These are phyloP conservation scores for Dendrobium nobile DNA, from an alignment of 106 monocot genomes.

Conservation along the genomic window DNA sequence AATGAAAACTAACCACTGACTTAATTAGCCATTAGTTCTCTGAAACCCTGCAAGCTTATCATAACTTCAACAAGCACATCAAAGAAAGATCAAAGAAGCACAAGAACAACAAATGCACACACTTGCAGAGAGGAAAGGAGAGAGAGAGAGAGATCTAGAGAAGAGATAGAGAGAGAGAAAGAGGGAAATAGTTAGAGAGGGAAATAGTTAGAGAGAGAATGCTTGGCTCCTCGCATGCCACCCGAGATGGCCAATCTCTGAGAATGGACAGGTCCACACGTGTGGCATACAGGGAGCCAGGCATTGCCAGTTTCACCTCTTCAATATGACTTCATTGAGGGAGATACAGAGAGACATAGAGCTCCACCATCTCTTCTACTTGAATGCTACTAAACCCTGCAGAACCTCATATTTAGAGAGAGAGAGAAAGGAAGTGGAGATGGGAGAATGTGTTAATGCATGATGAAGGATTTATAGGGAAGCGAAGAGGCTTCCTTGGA, in stretches of 20 bases:
- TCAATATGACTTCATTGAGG: not conserved
- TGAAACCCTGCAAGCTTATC: too few species aligned
- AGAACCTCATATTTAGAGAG: not conserved
- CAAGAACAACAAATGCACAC: too few species aligned
- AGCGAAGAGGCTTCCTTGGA: not conserved
- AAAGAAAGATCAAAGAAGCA: too few species aligned
- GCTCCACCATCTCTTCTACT: too few species aligned
- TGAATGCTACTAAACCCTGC: too few species aligned
- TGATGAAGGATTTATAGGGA: not conserved
- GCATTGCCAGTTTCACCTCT: conserved; percentile 2
- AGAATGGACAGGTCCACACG: not conserved
- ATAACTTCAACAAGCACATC: too few species aligned
- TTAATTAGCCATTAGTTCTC: too few species aligned
- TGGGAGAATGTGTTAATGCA: not conserved
- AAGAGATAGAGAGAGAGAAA: too few species aligned
- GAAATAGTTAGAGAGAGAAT: not conserved
- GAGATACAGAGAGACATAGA: conserved; percentile 1
- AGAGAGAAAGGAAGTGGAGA: not conserved
- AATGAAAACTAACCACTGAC: too few species aligned
- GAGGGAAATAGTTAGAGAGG: not conserved
- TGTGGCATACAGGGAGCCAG: conserved; percentile 13
- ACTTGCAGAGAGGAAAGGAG: too few species aligned
- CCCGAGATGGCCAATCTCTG: not conserved
- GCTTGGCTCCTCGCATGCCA: conserved; percentile 12
- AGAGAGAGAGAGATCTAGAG: too few species aligned